Percentiles rank a stretch among this genome's conserved stretches.
Evolutionary conservation across 768 basidiomycete species (phyloP).

Genomic region (Infundibulicybe gibba): DNA sequence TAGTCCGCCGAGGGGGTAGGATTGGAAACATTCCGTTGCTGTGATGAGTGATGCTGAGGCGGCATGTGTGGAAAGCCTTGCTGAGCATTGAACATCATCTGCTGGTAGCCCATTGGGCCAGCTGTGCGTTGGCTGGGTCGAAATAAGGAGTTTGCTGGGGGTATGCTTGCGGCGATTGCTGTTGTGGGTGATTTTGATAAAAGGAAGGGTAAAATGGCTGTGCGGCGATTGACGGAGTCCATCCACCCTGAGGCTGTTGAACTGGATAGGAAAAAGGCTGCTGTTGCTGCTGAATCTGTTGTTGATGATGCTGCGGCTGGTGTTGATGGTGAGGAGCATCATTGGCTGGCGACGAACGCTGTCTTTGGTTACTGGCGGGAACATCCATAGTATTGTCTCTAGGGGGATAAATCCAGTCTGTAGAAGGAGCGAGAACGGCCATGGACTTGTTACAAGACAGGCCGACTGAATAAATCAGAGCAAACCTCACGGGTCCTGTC

Average conservation of each 20-base stretch:
- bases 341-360: constrained; percentile 59
- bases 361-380: constrained; percentile 43
- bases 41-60: constrained; percentile 36
- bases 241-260: constrained; percentile 65
- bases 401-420: constrained; percentile 68
- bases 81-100: constrained; percentile 82
- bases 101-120: constrained; percentile 91
- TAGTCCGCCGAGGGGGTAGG: constrained; percentile 43
- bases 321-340: constrained; percentile 30
- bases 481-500: constrained; percentile 2
- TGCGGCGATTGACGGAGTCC: constrained; percentile 64
- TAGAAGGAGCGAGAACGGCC: constrained; percentile 69
- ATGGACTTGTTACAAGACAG: constrained; percentile 42
- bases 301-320: constrained; percentile 20
- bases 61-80: constrained; percentile 45
- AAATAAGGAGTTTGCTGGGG: constrained; percentile 60
- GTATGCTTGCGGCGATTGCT: constrained; percentile 49
- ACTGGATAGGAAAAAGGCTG: constrained; percentile 64
- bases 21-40: constrained; percentile 38
- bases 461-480: constrained; percentile 12
- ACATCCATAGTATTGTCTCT: constrained; percentile 65
- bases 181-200: constrained; percentile 69
- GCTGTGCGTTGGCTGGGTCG: constrained; percentile 71
- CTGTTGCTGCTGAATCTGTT: constrained; percentile 28
- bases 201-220: constrained; percentile 77